Percentiles rank a stretch among this genome's conserved stretches.
Evolutionary conservation across 768 basidiomycete genomes (phyloP).

Genomic region (Boletus tomentosulus): DNA sequence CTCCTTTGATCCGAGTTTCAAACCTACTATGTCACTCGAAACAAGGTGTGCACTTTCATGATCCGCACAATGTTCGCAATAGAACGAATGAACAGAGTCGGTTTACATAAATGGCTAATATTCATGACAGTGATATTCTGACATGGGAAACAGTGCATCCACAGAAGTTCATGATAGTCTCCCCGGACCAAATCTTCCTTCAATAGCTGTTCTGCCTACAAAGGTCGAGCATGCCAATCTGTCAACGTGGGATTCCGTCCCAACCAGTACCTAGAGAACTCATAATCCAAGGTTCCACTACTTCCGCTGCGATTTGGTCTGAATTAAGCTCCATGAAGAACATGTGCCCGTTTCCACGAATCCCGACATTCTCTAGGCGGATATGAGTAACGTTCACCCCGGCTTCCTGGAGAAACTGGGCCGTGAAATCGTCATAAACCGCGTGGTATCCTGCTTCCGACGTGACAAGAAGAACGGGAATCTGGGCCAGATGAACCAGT

Average conservation of each 20-base stretch:
- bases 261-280: slow-evolving; percentile 7
- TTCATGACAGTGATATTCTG: neutral
- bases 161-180: neutral
- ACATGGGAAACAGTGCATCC: neutral
- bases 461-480: slow-evolving; percentile 47
- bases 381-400: slow-evolving; percentile 43
- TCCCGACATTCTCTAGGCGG: slow-evolving; percentile 39
- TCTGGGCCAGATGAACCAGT: slow-evolving; percentile 38
- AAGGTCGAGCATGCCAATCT: neutral
- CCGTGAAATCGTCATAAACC: slow-evolving; percentile 45
- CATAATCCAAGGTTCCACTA: slow-evolving; percentile 40
- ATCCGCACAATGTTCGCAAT: neutral
- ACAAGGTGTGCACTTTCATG: too few relatives aligned
- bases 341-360: slow-evolving; percentile 53
- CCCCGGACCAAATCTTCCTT: neutral
- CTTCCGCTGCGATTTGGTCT: slow-evolving; percentile 37
- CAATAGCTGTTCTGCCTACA: too few relatives aligned
- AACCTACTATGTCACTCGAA: neutral
- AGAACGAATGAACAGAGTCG: neutral
- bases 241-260: neutral
- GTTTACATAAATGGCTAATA: neutral
- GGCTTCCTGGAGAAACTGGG: slow-evolving; percentile 40
- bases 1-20: neutral
- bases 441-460: slow-evolving; percentile 49
- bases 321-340: slow-evolving; percentile 54